Percentiles rank a stretch among this genome's conserved stretches.
Evolutionary conservation across 1,139 yeast genomes (phyloP).

Genomic region (Pichia sorboxylosa): DNA sequence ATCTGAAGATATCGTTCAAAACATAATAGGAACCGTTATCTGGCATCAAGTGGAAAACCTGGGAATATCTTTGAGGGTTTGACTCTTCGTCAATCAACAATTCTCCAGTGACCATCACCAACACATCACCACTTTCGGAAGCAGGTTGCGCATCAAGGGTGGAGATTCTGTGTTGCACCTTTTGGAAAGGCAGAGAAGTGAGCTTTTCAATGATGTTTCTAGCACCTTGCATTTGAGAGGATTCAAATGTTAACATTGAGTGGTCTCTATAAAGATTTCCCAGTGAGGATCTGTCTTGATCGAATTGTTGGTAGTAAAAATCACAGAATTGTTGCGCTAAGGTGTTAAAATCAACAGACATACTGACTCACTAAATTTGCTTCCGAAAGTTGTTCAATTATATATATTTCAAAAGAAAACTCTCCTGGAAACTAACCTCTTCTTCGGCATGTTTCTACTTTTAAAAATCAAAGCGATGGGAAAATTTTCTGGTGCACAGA

Average conservation of each 20-base stretch:
- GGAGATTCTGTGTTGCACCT: conserved; percentile 84
- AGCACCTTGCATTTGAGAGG: conserved; percentile 89
- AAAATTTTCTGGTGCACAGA: too few relatives aligned
- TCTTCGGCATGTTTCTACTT: too few relatives aligned
- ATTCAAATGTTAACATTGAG: conserved; percentile 95
- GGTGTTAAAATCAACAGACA: conserved; percentile 60
- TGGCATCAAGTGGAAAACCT: conserved; percentile 92
- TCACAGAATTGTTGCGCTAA: conserved; percentile 75
- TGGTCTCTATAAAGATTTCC: conserved; percentile 93
- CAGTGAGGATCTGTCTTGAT: conserved; percentile 81
- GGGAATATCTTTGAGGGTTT: conserved; percentile 91
- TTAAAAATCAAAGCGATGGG: too few relatives aligned
- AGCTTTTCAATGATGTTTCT: conserved; percentile 86
- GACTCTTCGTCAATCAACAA: conserved; percentile 86
- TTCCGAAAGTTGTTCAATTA: too few relatives aligned
- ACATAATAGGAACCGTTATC: conserved; percentile 87
- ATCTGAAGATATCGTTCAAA: conserved; percentile 92
- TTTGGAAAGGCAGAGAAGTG: conserved; percentile 75
- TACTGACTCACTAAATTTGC: too few relatives aligned
- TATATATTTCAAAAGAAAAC: too few relatives aligned
- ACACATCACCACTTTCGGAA: conserved; percentile 83
- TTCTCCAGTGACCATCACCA: conserved; percentile 97
- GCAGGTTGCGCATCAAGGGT: conserved; percentile 98
- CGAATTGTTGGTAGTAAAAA: conserved; percentile 93
- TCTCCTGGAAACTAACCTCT: too few relatives aligned